A percentile compares a stretch with the other conserved stretches of the same genome.
Evolutionary conservation across 768 basidiomycete species (phyloP).

Genomic region (Obba rivulosa): DNA sequence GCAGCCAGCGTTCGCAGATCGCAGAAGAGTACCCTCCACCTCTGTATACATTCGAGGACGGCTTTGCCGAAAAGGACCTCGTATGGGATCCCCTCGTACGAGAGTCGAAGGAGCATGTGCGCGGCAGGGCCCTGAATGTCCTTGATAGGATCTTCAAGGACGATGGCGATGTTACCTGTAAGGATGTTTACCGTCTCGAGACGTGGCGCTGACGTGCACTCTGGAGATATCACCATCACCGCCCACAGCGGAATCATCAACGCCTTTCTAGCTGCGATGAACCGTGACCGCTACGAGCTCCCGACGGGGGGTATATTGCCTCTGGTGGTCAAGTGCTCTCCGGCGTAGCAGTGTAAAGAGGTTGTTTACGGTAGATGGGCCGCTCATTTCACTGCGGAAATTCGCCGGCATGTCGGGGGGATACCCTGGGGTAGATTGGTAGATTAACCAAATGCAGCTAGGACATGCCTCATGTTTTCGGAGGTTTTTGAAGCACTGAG

Average conservation of each 20-base stretch:
- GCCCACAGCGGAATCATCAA: conserved; percentile 61
- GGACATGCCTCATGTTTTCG: too few species aligned
- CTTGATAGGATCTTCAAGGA: conserved; percentile 50
- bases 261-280: conserved; percentile 45
- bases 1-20: conserved; percentile 47
- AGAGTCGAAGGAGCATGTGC: conserved; percentile 45
- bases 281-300: conserved; percentile 39
- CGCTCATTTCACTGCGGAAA: too few species aligned
- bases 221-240: conserved; percentile 59
- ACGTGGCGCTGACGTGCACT: too few species aligned
- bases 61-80: conserved; percentile 58
- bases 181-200: conserved; percentile 16
- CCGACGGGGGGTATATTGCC: conserved; percentile 55
- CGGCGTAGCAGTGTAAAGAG: not conserved
- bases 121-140: conserved; percentile 42
- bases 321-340: conserved; percentile 7
- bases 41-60: conserved; percentile 46
- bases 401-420: too few species aligned
- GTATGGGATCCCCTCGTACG: conserved; percentile 52
- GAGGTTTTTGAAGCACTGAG: too few species aligned
- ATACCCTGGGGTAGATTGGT: too few species aligned
- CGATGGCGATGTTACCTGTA: conserved; percentile 42
- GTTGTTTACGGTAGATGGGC: too few species aligned
- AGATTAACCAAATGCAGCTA: too few species aligned
- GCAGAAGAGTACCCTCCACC: conserved; percentile 37